phyloP scores from a whole-genome alignment of 495 filamentous ascomycete genomes.

The Penicillium pulvis region DNA sequence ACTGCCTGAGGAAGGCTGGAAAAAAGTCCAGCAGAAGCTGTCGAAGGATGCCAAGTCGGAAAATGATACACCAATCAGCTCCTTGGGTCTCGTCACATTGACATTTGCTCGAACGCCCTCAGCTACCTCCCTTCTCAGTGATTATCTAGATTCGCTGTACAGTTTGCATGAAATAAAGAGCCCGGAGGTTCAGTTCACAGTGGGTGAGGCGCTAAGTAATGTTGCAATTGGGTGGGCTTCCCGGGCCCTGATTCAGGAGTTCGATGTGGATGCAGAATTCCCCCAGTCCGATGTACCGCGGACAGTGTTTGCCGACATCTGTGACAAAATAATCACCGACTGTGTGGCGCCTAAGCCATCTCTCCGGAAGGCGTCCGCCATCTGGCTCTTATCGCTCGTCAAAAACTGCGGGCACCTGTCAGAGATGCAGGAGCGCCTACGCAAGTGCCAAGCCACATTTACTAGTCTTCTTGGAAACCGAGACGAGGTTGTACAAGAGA shows the following conservation, averaged over 20 bases:
- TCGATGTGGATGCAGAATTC: conserved; percentile 59
- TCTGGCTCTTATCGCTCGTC: conserved; percentile 91
- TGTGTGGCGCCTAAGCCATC: conserved; percentile 83
- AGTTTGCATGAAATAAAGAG: conserved; percentile 78
- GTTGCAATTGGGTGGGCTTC: conserved; percentile 79
- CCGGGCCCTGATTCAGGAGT: conserved; percentile 56
- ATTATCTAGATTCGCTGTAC: conserved; percentile 65
- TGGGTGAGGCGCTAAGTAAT: conserved; percentile 82
- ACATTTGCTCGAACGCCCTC: conserved; percentile 48
- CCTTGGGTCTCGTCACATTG: conserved; percentile 67
- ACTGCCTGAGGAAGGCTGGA: conserved; percentile 41
- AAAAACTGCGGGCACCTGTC: conserved; percentile 80
- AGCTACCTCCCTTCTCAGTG: conserved; percentile 27
- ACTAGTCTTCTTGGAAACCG: conserved; percentile 82
- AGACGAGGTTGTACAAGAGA: conserved; percentile 93
- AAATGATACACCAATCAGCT: conserved; percentile 75
- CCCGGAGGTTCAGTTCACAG: conserved; percentile 82
- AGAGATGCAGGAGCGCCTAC: conserved; percentile 69
- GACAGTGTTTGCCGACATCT: conserved; percentile 51
- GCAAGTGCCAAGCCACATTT: conserved; percentile 83
- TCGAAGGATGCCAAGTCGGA: conserved; percentile 70
- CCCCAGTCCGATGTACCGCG: conserved; percentile 46
- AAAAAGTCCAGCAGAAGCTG: conserved; percentile 59
- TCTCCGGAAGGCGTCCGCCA: conserved; percentile 82
- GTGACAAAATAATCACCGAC: conserved; percentile 70